Conservation (phyloP, 164 flowering plant species). For the Brasenia schreberi region DNA sequence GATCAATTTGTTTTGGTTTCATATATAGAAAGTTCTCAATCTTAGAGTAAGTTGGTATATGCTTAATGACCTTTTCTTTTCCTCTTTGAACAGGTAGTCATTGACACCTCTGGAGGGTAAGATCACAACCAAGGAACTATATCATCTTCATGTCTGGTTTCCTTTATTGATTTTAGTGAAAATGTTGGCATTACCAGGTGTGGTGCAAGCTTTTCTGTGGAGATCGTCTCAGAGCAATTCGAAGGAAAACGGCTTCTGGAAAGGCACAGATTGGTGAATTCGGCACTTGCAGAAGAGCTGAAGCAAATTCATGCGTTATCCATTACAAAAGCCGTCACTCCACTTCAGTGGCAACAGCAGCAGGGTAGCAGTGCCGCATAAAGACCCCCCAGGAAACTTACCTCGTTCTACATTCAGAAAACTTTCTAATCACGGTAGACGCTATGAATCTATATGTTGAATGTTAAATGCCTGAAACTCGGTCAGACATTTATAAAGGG, state of each 20-base stretch:
- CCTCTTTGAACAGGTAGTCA: constrained; percentile 46
- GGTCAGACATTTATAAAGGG: too few relatives aligned
- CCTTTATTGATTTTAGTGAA: neutral
- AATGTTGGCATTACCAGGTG: constrained; percentile 35
- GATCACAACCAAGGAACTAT: constrained; percentile 8
- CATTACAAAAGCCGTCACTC: constrained; percentile 71
- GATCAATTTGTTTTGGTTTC: neutral
- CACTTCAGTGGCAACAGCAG: constrained; percentile 73
- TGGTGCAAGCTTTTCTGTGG: constrained; percentile 77
- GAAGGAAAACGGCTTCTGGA: constrained; percentile 91
- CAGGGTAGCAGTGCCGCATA: neutral
- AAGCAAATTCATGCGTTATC: constrained; percentile 95
- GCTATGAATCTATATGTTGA: neutral
- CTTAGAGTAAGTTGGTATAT: neutral
- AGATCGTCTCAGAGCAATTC: constrained; percentile 79
- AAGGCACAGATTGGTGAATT: constrained; percentile 80
- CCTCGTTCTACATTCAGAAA: neutral
- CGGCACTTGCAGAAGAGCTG: constrained; percentile 80
- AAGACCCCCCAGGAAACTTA: neutral
- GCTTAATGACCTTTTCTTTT: neutral
- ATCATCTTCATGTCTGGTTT: neutral
- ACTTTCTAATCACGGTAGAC: neutral
- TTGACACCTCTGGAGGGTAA: constrained; percentile 96
- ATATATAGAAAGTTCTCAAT: neutral
- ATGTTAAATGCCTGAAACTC: too few relatives aligned